Percentiles rank a stretch among this genome's conserved stretches.
Evolutionary conservation across 495 filamentous ascomycete genomes (phyloP).

Genomic region (Penicillium daleae): DNA sequence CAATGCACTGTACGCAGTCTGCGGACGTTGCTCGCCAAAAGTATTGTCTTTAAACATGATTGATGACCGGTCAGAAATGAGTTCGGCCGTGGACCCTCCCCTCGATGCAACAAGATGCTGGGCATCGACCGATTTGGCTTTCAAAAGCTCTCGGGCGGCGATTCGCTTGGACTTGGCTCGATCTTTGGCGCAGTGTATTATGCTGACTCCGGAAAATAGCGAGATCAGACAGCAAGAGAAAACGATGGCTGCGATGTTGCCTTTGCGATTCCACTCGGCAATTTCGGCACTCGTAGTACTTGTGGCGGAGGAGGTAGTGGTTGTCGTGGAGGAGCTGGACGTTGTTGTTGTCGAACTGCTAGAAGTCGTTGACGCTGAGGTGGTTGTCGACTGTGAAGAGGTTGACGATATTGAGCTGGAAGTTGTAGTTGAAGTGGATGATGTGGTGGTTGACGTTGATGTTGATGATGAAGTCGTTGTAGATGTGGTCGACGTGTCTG

Average conservation of each 20-base stretch:
- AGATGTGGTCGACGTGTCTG: slow-evolving; percentile 7
- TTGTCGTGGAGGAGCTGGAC: slow-evolving; percentile 12
- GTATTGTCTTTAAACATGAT: slow-evolving; percentile 13
- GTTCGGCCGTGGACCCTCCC: slow-evolving; percentile 13
- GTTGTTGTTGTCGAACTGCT: slow-evolving; percentile 19
- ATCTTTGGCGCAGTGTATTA: slow-evolving; percentile 17
- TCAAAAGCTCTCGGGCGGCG: slow-evolving; percentile 10
- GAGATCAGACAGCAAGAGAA: slow-evolving; percentile 15
- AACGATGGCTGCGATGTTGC: slow-evolving; percentile 22
- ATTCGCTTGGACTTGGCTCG: slow-evolving; percentile 18
- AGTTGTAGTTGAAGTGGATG: slow-evolving; percentile 4
- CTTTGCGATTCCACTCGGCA: slow-evolving; percentile 16
- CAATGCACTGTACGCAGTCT: neutral
- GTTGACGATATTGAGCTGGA: neutral
- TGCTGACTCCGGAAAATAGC: slow-evolving; percentile 21
- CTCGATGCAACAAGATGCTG: neutral
- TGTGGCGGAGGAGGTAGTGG: slow-evolving; percentile 18
- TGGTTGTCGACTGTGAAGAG: neutral
- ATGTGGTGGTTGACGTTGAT: slow-evolving; percentile 6
- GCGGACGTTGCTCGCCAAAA: slow-evolving; percentile 6
- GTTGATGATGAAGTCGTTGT: slow-evolving; percentile 9
- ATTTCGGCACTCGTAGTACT: slow-evolving; percentile 15
- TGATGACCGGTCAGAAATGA: slow-evolving; percentile 12
- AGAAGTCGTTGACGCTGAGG: slow-evolving; percentile 3
- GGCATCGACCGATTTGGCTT: neutral